phyloP scores from a whole-genome alignment of 208 protist species.

The Crithidia sp. region DNA sequence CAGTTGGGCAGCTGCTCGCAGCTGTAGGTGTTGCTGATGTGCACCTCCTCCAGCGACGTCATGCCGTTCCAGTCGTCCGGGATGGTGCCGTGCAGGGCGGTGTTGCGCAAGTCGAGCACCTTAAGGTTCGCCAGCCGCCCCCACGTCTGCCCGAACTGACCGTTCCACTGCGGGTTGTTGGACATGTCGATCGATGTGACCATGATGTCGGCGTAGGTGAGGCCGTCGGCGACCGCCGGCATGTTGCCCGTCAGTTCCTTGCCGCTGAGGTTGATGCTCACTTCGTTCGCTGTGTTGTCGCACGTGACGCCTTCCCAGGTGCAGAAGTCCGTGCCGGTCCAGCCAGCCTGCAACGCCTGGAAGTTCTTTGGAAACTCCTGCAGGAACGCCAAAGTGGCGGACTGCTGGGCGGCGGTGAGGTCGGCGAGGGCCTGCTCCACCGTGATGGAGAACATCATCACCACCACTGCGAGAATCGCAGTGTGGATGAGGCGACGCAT shows the following conservation, averaged over 20 bases:
- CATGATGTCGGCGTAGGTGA: not conserved
- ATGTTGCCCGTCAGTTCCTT: slow-evolving; percentile 13
- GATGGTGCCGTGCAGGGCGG: slow-evolving; percentile 7
- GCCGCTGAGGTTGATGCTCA: slow-evolving; percentile 25
- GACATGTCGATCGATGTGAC: slow-evolving; percentile 22
- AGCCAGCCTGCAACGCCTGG: not conserved
- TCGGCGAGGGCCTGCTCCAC: not conserved
- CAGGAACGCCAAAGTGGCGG: not conserved
- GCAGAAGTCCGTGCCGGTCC: slow-evolving; percentile 28
- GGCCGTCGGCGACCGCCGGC: not conserved
- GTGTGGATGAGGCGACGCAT: slow-evolving; percentile 8
- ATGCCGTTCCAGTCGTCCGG: too few species aligned
- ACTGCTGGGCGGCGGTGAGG: not conserved
- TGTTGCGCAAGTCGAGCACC: slow-evolving; percentile 28
- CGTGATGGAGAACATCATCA: slow-evolving; percentile 2
- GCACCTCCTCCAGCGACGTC: too few species aligned
- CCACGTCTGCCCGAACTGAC: slow-evolving; percentile 15
- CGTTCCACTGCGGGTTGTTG: slow-evolving; percentile 17
- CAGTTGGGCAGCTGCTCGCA: too few species aligned
- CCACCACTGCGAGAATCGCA: slow-evolving; percentile 3
- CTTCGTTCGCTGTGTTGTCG: slow-evolving; percentile 15
- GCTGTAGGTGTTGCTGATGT: too few species aligned
- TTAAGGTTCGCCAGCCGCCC: slow-evolving; percentile 2
- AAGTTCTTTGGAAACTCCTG: not conserved
- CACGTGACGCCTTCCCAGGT: slow-evolving; percentile 23